Evolutionary conservation across 148 eudicot species (phyloP), one percentile per base, ranked within the genome.

Genomic region (Chenopodium suecicum): DNA sequence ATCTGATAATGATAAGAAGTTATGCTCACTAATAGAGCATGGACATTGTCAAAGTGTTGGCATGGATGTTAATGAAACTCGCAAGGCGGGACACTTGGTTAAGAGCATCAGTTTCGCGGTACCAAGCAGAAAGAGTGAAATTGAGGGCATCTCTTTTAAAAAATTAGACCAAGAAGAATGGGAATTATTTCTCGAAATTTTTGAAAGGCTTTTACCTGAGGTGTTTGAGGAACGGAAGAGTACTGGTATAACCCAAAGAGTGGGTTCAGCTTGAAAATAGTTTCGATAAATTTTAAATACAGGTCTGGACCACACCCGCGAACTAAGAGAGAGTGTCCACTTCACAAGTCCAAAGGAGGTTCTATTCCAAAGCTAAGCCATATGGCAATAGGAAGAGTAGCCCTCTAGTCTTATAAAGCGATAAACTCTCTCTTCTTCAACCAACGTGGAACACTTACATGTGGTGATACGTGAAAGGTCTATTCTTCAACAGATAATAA

Each of bases 181-280:
- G 97, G 83, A 85, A 50, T 52, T 83, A 48, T 96, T 94, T 86
- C 86, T 96, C 70, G 94, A 87, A 72, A 73, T 74, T 86, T 89
- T 94, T 13, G 88, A 92, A 72, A 83, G 81, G 84, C 84, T 92
- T 70, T 69, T 96, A 85, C 94, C 97, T 0, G 87, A 87, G 86
- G 88, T 86, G 63, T 96, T 96, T 22, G 93, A 96, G 89, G 90
- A 83, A 66, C 80, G 86, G 72, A 90, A 89, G 88, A 86, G 84
- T 75, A 87, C 83, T 69, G 83, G 90, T 48, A 76, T 86, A 60
- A 87, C 79, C 78, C 90, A 85, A 82, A 89, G 97, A 87, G 86
- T 91, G 70, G 97, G 94, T 73, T 88, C 90, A 80, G 92, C 98
- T 58, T 90, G 92, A 85, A 41, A 41, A 34, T 4, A 6, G 7